Conservation (phyloP, 1,284 basidiomycete species). For the Lignosus rhinocerotis region DNA sequence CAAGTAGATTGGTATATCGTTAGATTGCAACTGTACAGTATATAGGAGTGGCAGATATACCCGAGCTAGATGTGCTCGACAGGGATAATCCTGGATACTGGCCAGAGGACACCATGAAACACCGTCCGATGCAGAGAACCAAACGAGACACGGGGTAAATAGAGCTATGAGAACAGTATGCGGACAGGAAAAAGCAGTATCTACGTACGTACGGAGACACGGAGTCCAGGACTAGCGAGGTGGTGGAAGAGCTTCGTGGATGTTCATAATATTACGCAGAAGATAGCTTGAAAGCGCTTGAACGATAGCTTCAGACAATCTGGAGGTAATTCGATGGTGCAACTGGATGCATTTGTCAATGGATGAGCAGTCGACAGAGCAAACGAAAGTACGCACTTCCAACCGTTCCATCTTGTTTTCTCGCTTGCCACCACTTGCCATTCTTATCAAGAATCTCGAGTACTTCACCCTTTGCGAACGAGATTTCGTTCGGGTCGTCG, state of each 20-base stretch:
- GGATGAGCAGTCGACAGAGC: not conserved
- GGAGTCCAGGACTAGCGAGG: constrained; percentile 9
- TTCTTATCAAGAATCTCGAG: constrained; percentile 93
- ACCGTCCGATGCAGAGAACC: constrained; percentile 14
- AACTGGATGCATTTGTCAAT: constrained; percentile 45
- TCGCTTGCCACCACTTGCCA: constrained; percentile 96
- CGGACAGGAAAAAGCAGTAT: constrained; percentile 9
- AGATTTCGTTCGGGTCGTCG: constrained; percentile 96
- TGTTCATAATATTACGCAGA: constrained; percentile 20
- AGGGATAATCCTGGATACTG: constrained; percentile 13
- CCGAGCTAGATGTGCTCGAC: constrained; percentile 1
- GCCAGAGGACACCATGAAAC: constrained; percentile 15
- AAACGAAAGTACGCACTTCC: constrained; percentile 62
- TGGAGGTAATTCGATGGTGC: constrained; percentile 83
- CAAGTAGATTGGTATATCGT: constrained; percentile 10
- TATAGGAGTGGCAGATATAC: constrained; percentile 2
- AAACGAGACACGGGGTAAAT: constrained; percentile 19
- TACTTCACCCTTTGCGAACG: constrained; percentile 91
- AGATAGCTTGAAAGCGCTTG: constrained; percentile 5
- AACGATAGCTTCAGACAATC: constrained; percentile 47
- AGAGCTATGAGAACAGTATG: constrained; percentile 22
- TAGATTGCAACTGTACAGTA: constrained; percentile 15
- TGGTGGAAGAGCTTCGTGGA: constrained; percentile 20
- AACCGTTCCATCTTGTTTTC: constrained; percentile 77
- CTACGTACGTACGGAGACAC: constrained; percentile 10